Evolutionary conservation across 2,329 filamentous ascomycete species (phyloP), one percentile per base, ranked within the genome.

Genomic region (Exserohilum turcica): DNA sequence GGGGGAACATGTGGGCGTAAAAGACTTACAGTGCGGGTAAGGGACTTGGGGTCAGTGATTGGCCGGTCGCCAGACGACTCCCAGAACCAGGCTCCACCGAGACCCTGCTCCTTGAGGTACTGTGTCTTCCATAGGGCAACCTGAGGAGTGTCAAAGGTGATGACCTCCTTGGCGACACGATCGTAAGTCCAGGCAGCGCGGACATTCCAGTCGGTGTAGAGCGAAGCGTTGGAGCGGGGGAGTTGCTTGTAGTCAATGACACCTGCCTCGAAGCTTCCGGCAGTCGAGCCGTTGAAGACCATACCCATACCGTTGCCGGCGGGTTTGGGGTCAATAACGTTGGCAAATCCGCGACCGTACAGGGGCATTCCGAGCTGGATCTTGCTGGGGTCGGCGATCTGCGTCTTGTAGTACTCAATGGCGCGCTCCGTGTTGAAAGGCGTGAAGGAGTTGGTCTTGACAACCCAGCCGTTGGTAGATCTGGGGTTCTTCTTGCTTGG

Each of bases 281-380:
- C 45, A 27, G 66, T 63, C 6, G 60, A 59, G 35, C 68, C 68
- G 36, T 60, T 65, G 61, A 69, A 71, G 8, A 27, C 46, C 36
- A 63, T 56, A 12, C 66, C 67, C 13, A 60, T 39, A 0, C 91
- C 91, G 33, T 88, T 82, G 16, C 35, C 32, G 15, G 49, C 36
- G 32, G 42, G 47, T 53, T 51, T 57, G 21, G 64, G 49, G 10
- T 65, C 66, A 16, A 60, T 43, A 18, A 61, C 63, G 46, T 70
- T 65, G 21, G 58, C 60, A 28, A 68, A 71, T 1, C 61, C 59
- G 43, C 66, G 68, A n/a, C 67, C 67, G 54, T 71, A 71, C 3
- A 68, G 49, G 0, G 67, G 67, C 60, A 70, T 56, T 16, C 68
- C 68, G 18, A 71, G 57, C 5, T 63, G 52, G 18, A 71, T 60